Evolutionary conservation across 345 rosid species (phyloP), one percentile per base, ranked within the genome.

Genomic region (Boechera retrofracta): DNA sequence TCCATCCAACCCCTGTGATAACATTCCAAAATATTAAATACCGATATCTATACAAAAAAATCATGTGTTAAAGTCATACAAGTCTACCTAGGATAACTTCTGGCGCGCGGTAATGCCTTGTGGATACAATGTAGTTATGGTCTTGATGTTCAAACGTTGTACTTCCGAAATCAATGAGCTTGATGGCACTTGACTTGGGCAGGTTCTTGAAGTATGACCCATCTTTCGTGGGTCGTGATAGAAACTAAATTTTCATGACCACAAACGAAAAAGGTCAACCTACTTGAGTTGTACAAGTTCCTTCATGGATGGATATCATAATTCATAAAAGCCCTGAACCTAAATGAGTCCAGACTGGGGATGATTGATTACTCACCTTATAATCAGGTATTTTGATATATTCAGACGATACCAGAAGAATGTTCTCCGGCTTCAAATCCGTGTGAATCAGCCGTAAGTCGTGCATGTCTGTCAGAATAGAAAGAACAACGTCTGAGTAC

Each of bases 131-230:
- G 76, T 87, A 88, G 74, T 79, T 86, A 80, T 91, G 97, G 84
- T 89, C 94, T 78, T 89, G 94, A 72, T 86, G 89, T 76, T 91
- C 92, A 84, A 83, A 84, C 39, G 92, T 86, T 69, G 94, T 91
- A 68, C 97, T 91, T 71, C 97, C 94, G 64, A 91, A 91, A 86
- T 91, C 92, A 83, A 91, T 91, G 71, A 91, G 87, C 85, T 91
- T 91, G 76, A 91, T 91, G 68, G 88, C 89, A 72, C 87, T 83
- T 66, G 87, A 83, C 80, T 88, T 90, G 29, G 96, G 96, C 4
- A 90, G 79, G 82, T 86, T 90, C 85, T 88, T 88, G 74, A 83
- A 87, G 72, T 88, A 88, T 56, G 90, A 87, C 58, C 89, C 96
- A 51, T 90, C 93, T 76, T 86, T 90, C 3, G 85, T 36, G 15